A percentile compares a stretch with the other conserved stretches of the same genome.
phyloP scores from a whole-genome alignment of 768 basidiomycete genomes.

The Scleroderma citrinum region DNA sequence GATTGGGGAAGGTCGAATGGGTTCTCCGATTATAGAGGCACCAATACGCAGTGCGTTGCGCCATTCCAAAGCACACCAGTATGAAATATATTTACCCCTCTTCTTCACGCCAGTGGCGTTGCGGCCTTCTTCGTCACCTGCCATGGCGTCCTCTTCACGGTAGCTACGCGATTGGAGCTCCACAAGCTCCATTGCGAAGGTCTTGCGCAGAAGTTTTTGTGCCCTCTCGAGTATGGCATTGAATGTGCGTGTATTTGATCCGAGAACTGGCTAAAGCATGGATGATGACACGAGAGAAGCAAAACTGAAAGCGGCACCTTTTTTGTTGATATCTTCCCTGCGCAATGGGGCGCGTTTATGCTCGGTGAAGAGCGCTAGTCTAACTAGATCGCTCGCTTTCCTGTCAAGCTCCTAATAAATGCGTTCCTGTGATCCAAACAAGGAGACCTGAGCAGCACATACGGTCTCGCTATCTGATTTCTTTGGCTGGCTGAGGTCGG shows the following conservation, averaged over 20 bases:
- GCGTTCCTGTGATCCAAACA: neutral
- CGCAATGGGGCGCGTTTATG: constrained; percentile 59
- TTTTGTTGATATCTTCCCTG: constrained; percentile 84
- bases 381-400: constrained; percentile 66
- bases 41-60: neutral
- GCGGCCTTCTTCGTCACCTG: constrained; percentile 41
- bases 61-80: neutral
- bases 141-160: constrained; percentile 31
- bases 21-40: neutral
- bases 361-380: constrained; percentile 79
- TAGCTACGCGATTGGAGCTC: constrained; percentile 60
- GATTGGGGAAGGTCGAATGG: neutral
- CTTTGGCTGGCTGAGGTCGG: constrained; percentile 25
- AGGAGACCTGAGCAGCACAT: neutral
- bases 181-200: constrained; percentile 81
- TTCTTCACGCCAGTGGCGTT: constrained; percentile 58
- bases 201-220: constrained; percentile 55
- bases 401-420: constrained; percentile 52
- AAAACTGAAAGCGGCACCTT: constrained; percentile 43
- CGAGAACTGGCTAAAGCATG: constrained; percentile 35
- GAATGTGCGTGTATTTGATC: constrained; percentile 50
- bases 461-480: constrained; percentile 19
- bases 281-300: neutral
- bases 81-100: constrained; percentile 41
- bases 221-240: constrained; percentile 57